A percentile compares a stretch with the other conserved stretches of the same genome.
phyloP scores from a whole-genome alignment of 108 stramenopile species.

The Nannochloropsis granulata region DNA sequence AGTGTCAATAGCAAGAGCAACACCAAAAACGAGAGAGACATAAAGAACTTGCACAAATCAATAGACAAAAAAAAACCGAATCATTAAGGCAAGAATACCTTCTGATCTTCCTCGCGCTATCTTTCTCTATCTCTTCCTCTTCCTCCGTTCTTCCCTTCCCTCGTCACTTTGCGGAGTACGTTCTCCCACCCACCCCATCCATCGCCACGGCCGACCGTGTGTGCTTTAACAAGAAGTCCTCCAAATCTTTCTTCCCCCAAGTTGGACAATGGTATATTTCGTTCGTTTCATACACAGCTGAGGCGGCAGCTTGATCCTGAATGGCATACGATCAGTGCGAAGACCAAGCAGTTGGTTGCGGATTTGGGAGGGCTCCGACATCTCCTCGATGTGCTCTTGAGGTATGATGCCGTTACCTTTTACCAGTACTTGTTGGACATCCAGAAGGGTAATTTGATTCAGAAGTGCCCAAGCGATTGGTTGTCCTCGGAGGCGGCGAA shows the following conservation, averaged over 20 bases:
- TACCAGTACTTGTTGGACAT: slow-evolving; percentile 57
- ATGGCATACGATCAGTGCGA: slow-evolving; percentile 71
- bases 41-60: no score
- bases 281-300: slow-evolving; percentile 62
- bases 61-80: no score
- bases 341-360: slow-evolving; percentile 67
- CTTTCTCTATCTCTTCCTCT: not conserved
- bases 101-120: not conserved
- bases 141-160: not conserved
- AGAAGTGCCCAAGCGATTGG: slow-evolving; percentile 66
- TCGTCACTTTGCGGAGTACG: not conserved
- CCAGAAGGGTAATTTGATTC: slow-evolving; percentile 49
- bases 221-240: not conserved
- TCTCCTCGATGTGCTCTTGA: slow-evolving; percentile 72
- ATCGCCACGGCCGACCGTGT: not conserved
- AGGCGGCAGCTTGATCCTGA: slow-evolving; percentile 78
- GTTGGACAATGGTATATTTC: slow-evolving; percentile 71
- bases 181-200: not conserved
- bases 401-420: slow-evolving; percentile 80
- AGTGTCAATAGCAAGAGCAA: no score
- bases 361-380: slow-evolving; percentile 68
- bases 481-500: slow-evolving; percentile 65
- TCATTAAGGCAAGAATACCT: no score
- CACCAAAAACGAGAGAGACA: no score
- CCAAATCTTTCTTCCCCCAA: slow-evolving; percentile 1